Base-by-base conservation (phyloP, 495 filamentous ascomycete genomes). In the Trichodelitschia bisporula region DNA sequence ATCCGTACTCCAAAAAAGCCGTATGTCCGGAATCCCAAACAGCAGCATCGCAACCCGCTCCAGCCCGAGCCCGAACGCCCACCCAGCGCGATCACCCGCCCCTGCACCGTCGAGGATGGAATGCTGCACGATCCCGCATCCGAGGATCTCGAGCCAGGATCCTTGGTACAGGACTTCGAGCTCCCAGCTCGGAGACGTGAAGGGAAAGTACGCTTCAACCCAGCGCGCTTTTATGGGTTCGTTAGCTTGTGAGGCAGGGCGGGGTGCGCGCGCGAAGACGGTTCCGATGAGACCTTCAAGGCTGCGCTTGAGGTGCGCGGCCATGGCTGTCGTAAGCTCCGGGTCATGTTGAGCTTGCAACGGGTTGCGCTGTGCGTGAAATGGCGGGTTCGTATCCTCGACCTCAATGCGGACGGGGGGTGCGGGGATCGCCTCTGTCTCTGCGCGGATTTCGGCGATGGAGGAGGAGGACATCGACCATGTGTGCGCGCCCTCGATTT, bases 141-240 rank as follows among this genome's bases (percentile, higher is more conserved):
- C 86, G 2, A 97, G 60, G 3, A 95, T 61, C 53, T 95, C 86
- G 4, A 97, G 68, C 86, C 86, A 97, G 41, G 79, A 72, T 24
- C 73, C 80, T 46, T 78, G 69, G 69, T 84, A 95, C 56, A 77
- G 82, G 11, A 97, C 77, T 46, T 97, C 86, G 8, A 97, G 58
- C 40, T 97, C 86, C 79, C 79, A 97, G 0, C 72, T 82, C 0
- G 89, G 86, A 25, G 67, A 77, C 0, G 86, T 97, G 46, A 93
- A 95, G 4, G 86, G 86, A 55, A 97, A 80, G 50, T 90, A 95
- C 2, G 86, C 80, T 46, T 93, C 83, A 2, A 95, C 70, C 86
- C 86, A 97, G 30, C 86, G 68, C 27, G 92, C 66, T 43, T 66
- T 70, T 26, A 95, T 51, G 15, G 83, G 79, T 37, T 80, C 68